These are phyloP conservation scores for Draba incana DNA, from an alignment of 345 rosid genomes.

Conservation along the genomic window DNA sequence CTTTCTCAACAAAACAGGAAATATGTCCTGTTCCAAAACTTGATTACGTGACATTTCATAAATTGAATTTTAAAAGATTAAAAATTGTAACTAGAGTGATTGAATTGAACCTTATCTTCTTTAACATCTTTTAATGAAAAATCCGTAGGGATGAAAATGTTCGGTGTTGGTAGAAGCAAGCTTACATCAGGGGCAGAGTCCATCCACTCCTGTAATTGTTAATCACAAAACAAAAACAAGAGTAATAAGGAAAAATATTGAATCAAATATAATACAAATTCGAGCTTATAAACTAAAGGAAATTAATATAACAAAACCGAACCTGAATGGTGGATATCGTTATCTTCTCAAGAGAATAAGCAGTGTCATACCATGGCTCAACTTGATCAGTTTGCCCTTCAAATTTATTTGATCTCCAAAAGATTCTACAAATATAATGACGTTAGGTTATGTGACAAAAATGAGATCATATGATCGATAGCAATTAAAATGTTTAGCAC, in stretches of 20 bases:
- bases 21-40: slow-evolving; percentile 52
- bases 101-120: slow-evolving; percentile 63
- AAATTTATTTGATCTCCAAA: slow-evolving; percentile 87
- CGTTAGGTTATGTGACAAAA: slow-evolving; percentile 18
- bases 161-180: slow-evolving; percentile 68
- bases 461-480: not conserved
- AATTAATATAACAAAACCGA: slow-evolving; percentile 21
- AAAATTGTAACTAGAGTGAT: slow-evolving; percentile 11
- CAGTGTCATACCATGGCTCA: slow-evolving; percentile 94
- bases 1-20: slow-evolving; percentile 65
- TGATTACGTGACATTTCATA: slow-evolving; percentile 8
- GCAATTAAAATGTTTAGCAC: no score
- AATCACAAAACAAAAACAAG: not conserved
- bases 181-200: slow-evolving; percentile 59
- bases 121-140: slow-evolving; percentile 60
- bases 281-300: not conserved
- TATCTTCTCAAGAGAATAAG: slow-evolving; percentile 68
- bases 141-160: slow-evolving; percentile 81
- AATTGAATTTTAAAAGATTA: slow-evolving; percentile 5
- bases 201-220: slow-evolving; percentile 72
- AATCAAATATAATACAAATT: not conserved
- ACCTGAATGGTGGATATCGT: slow-evolving; percentile 62
- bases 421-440: slow-evolving; percentile 55
- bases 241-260: not conserved
- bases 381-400: slow-evolving; percentile 70